Evolutionary conservation across 1,284 basidiomycete genomes (phyloP).

Genomic region (Tilletiaria anomala): DNA sequence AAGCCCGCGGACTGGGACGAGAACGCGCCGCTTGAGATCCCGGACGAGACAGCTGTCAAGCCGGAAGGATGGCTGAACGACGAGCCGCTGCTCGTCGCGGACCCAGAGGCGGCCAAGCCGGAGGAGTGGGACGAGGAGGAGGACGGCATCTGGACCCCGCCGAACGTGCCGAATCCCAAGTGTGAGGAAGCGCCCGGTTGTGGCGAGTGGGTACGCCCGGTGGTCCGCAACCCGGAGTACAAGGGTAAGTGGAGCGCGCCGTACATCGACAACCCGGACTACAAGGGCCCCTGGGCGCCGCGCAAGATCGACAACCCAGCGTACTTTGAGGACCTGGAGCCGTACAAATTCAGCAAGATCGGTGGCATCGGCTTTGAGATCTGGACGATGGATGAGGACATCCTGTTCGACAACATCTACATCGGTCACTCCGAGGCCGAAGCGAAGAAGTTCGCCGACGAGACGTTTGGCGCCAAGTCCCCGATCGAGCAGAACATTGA

Average conservation of each 20-base stretch:
- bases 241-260: constrained; percentile 87
- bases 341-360: constrained; percentile 54
- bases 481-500: constrained; percentile 31
- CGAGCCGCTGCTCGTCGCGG: constrained; percentile 65
- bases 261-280: constrained; percentile 52
- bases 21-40: constrained; percentile 45
- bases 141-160: constrained; percentile 94
- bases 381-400: constrained; percentile 39
- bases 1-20: constrained; percentile 44
- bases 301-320: constrained; percentile 54
- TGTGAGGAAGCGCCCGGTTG: constrained; percentile 80
- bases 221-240: constrained; percentile 93
- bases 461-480: constrained; percentile 31
- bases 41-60: constrained; percentile 70
- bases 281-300: constrained; percentile 33
- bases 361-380: constrained; percentile 36
- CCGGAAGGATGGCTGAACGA: constrained; percentile 92
- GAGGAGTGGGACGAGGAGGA: constrained; percentile 99
- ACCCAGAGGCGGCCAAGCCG: constrained; percentile 89
- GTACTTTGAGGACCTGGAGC: constrained; percentile 76
- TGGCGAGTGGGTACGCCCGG: constrained; percentile 76
- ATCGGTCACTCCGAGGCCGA: constrained; percentile 29
- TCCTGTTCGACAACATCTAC: constrained; percentile 39
- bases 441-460: constrained; percentile 23
- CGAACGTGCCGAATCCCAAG: constrained; percentile 60